Evolutionary conservation across 257 asterid genomes (phyloP).

Genomic region (Capsicum rhomboideum): DNA sequence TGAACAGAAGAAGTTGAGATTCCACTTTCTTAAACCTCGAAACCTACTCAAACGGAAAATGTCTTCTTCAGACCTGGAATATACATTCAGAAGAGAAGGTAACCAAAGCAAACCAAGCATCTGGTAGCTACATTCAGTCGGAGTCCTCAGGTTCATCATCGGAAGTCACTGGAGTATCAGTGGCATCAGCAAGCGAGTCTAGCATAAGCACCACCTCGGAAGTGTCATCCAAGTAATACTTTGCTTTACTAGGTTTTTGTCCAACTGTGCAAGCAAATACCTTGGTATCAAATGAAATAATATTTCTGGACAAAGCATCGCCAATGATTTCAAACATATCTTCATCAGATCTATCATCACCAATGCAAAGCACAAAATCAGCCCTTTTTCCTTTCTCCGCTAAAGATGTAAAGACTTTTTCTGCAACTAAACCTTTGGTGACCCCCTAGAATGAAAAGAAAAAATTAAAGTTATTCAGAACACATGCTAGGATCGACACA

Average conservation of each 20-base stretch:
- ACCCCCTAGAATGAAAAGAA: conserved; percentile 42
- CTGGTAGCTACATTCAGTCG: conserved; percentile 23
- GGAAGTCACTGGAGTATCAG: conserved; percentile 57
- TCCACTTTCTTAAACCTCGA: conserved; percentile 24
- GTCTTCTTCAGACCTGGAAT: conserved; percentile 20
- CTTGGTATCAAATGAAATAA: conserved; percentile 49
- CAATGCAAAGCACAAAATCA: conserved; percentile 82
- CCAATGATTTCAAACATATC: conserved; percentile 79
- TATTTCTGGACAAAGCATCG: conserved; percentile 38
- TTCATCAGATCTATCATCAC: conserved; percentile 91
- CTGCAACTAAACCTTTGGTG: conserved; percentile 78
- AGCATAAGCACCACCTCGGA: conserved; percentile 73
- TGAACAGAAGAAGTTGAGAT: conserved; percentile 5
- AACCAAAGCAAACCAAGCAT: conserved; percentile 21
- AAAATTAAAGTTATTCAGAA: not conserved
- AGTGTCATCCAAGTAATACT: conserved; percentile 76
- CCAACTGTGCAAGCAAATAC: conserved; percentile 89
- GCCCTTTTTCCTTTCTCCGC: conserved; percentile 42
- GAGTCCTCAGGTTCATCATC: conserved; percentile 46
- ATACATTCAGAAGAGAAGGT: conserved; percentile 15
- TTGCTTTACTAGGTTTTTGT: conserved; percentile 87
- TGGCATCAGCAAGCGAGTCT: conserved; percentile 71
- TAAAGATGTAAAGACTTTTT: conserved; percentile 68
- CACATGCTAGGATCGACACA: not conserved
- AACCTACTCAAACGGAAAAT: conserved; percentile 24